A percentile compares a stretch with the other conserved stretches of the same genome.
Conservation (phyloP, 345 rosid species). For the Theobroma cacao region DNA sequence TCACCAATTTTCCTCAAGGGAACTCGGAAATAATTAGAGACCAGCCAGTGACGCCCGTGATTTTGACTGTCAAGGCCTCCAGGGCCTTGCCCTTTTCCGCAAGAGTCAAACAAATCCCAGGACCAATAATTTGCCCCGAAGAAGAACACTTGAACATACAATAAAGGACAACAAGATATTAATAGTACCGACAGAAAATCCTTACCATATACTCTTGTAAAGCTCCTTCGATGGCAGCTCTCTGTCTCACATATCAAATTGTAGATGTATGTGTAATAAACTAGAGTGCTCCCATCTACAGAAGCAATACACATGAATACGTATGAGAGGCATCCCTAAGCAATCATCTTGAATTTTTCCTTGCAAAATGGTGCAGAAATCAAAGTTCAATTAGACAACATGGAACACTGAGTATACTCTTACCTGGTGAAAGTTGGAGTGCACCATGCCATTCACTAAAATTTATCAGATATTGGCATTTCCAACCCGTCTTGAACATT, state of each 20-base stretch:
- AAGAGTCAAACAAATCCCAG: neutral
- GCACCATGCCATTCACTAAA: neutral
- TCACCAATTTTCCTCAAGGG: neutral
- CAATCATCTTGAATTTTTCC: neutral
- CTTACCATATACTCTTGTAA: neutral
- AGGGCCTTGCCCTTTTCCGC: neutral
- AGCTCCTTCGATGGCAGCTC: neutral
- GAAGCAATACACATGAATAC: neutral
- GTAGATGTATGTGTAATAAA: too few species aligned
- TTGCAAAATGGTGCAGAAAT: neutral
- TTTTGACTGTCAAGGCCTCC: conserved; percentile 7
- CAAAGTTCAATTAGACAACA: neutral
- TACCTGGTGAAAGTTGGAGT: neutral
- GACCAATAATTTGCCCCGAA: neutral
- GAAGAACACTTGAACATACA: neutral
- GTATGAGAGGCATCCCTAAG: too few species aligned
- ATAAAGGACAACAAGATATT: neutral
- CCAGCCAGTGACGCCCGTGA: neutral
- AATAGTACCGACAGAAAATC: neutral
- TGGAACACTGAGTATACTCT: neutral
- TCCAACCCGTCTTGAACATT: neutral
- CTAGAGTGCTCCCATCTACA: neutral
- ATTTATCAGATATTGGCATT: neutral
- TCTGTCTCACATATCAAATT: too few species aligned
- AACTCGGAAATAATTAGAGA: neutral